phyloP scores from a whole-genome alignment of 208 protist genomes.

The Strigomonas galati region DNA sequence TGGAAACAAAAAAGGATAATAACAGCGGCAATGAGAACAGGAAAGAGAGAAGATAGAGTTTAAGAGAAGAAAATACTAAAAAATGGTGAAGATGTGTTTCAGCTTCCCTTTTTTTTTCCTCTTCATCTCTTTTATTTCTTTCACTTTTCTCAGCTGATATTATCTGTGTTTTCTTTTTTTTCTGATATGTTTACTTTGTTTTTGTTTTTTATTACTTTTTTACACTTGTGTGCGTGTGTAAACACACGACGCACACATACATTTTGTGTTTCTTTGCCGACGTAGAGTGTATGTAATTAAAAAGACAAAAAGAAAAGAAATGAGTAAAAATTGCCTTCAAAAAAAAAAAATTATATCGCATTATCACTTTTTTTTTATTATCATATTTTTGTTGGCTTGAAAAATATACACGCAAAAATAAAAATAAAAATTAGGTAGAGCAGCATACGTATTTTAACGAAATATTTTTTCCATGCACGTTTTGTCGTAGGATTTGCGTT shows the following conservation, averaged over 20 bases:
- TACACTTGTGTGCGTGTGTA: neutral
- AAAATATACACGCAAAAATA: no score
- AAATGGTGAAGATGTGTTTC: slow-evolving; percentile 1
- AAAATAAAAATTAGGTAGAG: neutral
- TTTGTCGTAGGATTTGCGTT: no score
- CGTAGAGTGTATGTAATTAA: neutral
- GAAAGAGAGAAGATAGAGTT: neutral
- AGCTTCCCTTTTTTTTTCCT: slow-evolving; percentile 8
- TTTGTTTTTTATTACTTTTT: slow-evolving; percentile 7
- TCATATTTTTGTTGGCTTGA: no score
- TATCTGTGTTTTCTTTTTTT: neutral
- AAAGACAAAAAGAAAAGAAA: neutral
- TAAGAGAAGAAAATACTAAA: slow-evolving; percentile 8
- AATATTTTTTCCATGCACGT: no score
- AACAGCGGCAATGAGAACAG: neutral
- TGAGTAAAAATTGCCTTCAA: slow-evolving; percentile 1
- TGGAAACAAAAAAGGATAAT: slow-evolving; percentile 10
- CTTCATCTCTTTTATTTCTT: slow-evolving; percentile 15
- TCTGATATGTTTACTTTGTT: slow-evolving; percentile 18
- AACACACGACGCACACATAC: no score
- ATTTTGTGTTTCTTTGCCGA: no score
- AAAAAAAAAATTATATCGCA: no score
- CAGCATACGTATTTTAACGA: neutral
- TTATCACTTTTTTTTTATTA: no score
- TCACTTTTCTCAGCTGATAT: slow-evolving; percentile 11